Evolutionary conservation across 495 filamentous ascomycete genomes (phyloP), one percentile per base, ranked within the genome.

Genomic region (Hypoxylon rickii): DNA sequence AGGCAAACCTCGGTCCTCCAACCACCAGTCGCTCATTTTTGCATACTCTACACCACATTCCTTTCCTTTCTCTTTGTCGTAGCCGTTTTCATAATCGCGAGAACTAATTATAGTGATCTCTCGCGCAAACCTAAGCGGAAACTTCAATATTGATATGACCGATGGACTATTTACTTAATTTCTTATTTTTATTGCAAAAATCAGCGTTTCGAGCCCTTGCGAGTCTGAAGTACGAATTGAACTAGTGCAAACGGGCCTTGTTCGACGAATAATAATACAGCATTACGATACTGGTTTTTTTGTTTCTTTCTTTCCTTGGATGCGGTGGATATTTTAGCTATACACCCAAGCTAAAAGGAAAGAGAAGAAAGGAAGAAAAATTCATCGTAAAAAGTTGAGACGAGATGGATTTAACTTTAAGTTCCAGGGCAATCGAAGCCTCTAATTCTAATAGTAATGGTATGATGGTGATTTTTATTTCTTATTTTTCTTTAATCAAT

Each of bases 21-120:
- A 51, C 44, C 38, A 53, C 40, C 33, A 58, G 55, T 59, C 51
- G 34, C 46, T 59, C 60, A 44, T 59, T 63, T 13, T 48, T 17
- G 24, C 47, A 44, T 44, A n/a, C n/a, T n/a, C n/a, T n/a, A n/a
- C 4, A 29, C 24, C 10, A 29, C 24, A 29, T 29, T 29, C 24
- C 24, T 29, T 40, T 55, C 42, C 44, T 50, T 49, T 13, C 15
- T 32, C 21, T 48, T 17, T 18, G 22, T 29, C 24, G 24, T 29
- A 10, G 24, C 24, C 24, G 24, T 29, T 29, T 29, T 10, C 24
- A 10, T 29, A 10, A 29, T 29, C 24, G 10, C 24, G 24, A 29
- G 4, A 10, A 29, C 10, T 4, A 29, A 4, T 10, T 29, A 10
- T 29, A 10, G 24, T 51, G 51, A n/a, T n/a, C n/a, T n/a, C n/a